phyloP scores from a whole-genome alignment of 78 protist genomes.

The Dictyostelium purpureum region DNA sequence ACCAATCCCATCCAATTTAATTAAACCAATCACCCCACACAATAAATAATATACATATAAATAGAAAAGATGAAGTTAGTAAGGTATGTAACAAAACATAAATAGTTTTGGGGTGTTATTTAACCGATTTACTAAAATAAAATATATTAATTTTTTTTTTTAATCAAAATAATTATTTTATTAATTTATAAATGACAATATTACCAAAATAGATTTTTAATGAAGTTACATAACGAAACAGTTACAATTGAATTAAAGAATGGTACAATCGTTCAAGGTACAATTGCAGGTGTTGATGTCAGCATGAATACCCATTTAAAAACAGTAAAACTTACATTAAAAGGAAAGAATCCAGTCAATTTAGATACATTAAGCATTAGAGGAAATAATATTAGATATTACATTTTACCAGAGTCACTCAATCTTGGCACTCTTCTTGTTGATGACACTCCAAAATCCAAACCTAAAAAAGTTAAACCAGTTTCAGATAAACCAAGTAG shows the following conservation, averaged over 20 bases:
- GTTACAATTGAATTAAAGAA: constrained; percentile 98
- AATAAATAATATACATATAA: not conserved
- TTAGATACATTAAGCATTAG: constrained; percentile 95
- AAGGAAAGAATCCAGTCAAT: constrained; percentile 92
- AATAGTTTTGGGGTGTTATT: not conserved
- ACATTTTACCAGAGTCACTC: constrained; percentile 95
- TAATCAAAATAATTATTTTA: not conserved
- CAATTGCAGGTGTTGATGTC: constrained; percentile 95
- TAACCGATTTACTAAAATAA: not conserved
- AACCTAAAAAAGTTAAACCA: constrained; percentile 76
- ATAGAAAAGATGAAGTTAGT: not conserved
- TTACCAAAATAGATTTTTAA: constrained; percentile 83
- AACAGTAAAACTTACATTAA: constrained; percentile 93
- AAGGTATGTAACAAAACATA: not conserved
- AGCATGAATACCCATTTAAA: constrained; percentile 97
- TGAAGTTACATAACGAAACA: constrained; percentile 95
- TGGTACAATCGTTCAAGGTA: constrained; percentile 97
- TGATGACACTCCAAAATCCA: constrained; percentile 94
- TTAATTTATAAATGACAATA: not conserved
- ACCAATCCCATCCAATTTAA: not conserved
- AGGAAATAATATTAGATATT: constrained; percentile 98
- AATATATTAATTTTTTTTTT: too few relatives aligned
- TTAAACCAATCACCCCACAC: not conserved
- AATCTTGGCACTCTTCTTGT: constrained; percentile 97
- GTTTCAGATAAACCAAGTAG: not conserved